Evolutionary conservation across 148 eudicot genomes (phyloP).

Genomic region (Chenopodium berlandieri): DNA sequence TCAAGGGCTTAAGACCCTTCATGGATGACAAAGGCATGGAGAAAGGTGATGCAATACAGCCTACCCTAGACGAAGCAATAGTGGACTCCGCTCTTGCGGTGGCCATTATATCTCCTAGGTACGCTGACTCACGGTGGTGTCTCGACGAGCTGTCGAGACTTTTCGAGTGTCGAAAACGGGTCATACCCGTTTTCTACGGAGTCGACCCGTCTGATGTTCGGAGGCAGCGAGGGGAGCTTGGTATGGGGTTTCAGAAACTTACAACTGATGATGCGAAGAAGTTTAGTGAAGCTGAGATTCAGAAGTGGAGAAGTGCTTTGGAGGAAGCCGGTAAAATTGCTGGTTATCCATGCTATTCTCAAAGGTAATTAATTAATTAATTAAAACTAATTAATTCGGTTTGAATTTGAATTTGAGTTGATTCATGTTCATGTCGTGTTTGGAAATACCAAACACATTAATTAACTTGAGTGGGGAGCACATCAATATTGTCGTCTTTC

Average conservation of each 20-base stretch:
- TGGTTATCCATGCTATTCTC: constrained; percentile 32
- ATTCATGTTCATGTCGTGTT: too few relatives aligned
- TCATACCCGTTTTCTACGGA: constrained; percentile 48
- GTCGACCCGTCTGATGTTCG: constrained; percentile 50
- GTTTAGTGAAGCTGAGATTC: constrained; percentile 12
- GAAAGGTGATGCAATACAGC: constrained; percentile 38
- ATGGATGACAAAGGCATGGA: constrained; percentile 34
- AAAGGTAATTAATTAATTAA: constrained; percentile 5
- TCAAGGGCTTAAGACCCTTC: constrained; percentile 35
- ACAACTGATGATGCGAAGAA: background rate
- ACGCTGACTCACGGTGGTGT: constrained; percentile 51
- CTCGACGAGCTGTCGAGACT: constrained; percentile 41
- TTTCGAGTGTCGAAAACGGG: constrained; percentile 31
- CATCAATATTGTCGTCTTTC: too few relatives aligned
- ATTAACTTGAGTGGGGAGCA: too few relatives aligned
- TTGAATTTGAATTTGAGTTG: too few relatives aligned
- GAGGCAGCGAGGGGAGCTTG: constrained; percentile 39
- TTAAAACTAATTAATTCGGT: background rate
- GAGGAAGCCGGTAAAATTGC: constrained; percentile 34
- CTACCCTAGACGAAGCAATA: constrained; percentile 37
- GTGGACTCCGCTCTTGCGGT: constrained; percentile 46
- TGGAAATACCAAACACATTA: too few relatives aligned
- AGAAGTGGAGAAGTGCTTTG: constrained; percentile 42
- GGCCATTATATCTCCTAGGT: constrained; percentile 39
- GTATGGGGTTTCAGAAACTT: constrained; percentile 23